These are phyloP conservation scores for Seiridium unicorne DNA, from an alignment of 2,329 filamentous ascomycete species.

Conservation along the genomic window DNA sequence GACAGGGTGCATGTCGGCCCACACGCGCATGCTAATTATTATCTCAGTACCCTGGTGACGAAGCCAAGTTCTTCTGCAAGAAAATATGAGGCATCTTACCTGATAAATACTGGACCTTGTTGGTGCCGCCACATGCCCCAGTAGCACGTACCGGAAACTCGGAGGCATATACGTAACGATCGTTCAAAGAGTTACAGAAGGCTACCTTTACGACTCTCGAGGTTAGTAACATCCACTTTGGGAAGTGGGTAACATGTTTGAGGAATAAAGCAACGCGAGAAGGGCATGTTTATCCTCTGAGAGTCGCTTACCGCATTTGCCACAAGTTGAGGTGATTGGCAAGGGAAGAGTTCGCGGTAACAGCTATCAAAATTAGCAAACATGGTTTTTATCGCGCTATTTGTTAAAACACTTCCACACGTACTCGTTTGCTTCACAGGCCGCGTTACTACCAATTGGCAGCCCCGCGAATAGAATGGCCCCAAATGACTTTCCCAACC, in stretches of 20 bases:
- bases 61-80: background rate
- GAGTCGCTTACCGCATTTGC: background rate
- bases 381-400: background rate
- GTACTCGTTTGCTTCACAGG: background rate
- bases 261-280: too few relatives aligned
- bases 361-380: background rate
- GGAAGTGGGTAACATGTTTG: too few relatives aligned
- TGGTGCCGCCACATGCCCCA: background rate
- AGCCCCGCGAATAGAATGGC: background rate
- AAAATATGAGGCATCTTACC: background rate
- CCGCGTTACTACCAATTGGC: background rate
- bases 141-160: conserved; percentile 1
- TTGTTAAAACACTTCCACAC: background rate
- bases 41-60: background rate
- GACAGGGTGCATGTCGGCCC: background rate
- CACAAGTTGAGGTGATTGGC: background rate
- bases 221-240: too few relatives aligned
- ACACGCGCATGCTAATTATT: background rate
- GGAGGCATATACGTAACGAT: conserved; percentile 4
- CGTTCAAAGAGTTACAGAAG: background rate
- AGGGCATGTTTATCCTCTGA: too few relatives aligned
- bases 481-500: background rate
- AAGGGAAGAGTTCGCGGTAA: background rate
- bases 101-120: background rate
- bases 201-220: background rate